phyloP scores from a whole-genome alignment of 495 filamentous ascomycete species.

The Penicillium paxilli region DNA sequence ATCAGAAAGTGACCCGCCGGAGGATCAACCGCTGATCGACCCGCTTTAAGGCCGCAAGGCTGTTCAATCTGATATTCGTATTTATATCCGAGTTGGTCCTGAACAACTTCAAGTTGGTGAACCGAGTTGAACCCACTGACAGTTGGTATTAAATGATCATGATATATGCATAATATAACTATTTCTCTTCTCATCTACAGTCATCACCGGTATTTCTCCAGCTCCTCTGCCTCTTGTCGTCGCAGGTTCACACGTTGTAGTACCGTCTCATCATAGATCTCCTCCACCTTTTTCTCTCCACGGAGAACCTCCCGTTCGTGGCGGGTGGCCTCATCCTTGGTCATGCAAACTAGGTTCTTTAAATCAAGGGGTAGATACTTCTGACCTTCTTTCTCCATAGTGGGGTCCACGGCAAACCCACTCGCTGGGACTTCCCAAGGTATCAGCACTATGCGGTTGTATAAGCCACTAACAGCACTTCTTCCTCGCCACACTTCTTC shows the following conservation, averaged over 20 bases:
- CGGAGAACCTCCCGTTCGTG: conserved; percentile 83
- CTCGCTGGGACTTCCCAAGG: conserved; percentile 68
- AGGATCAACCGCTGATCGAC: conserved; percentile 6
- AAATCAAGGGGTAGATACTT: conserved; percentile 63
- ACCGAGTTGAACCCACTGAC: neutral
- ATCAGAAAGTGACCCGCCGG: neutral
- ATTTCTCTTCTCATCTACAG: neutral
- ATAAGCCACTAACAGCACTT: conserved; percentile 77
- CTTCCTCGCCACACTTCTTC: conserved; percentile 88
- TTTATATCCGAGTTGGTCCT: too few relatives aligned
- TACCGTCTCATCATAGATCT: conserved; percentile 68
- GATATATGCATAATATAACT: neutral
- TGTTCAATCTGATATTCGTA: neutral
- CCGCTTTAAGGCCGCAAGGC: neutral
- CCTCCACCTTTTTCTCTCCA: conserved; percentile 63
- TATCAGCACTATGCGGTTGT: conserved; percentile 72
- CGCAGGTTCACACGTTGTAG: conserved; percentile 63
- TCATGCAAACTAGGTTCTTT: conserved; percentile 87
- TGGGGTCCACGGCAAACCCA: conserved; percentile 44
- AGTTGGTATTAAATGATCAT: neutral
- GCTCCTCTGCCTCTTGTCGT: conserved; percentile 60
- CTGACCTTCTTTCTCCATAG: conserved; percentile 60
- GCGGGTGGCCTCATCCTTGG: conserved; percentile 82
- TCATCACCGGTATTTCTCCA: conserved; percentile 46
- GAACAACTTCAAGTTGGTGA: neutral